Evolutionary conservation across 495 filamentous ascomycete genomes (phyloP), one percentile per base, ranked within the genome.

Genomic region (Talaromyces ruber): DNA sequence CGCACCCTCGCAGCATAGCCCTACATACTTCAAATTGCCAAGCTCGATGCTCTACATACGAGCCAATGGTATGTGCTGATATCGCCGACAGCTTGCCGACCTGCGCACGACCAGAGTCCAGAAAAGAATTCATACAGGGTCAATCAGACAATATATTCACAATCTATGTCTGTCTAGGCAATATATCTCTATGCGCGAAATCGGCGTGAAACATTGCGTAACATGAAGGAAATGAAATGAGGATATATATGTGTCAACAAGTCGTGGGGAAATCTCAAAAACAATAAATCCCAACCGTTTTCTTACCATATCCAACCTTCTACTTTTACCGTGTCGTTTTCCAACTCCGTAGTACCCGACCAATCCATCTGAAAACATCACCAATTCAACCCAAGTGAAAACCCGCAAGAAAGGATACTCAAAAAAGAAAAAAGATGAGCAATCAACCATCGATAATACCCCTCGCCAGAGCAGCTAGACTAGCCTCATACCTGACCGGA

Each of bases 401-500:
- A 2, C 6, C 50, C 16, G 22, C 4, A 53, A 26, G 22, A 7
- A 52, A 22, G 11, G 8, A 52, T n/a, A 14, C 4, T 22, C 50
- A 25, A 26, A 53, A 2, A 26, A 26, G 14, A 25, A 53, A 53
- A 3, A 53, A 5, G 22, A 9, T 1, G 12, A 14, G 12, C 7
- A 2, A 26, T 54, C 51, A 54, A 22, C 28, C 51, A 34, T 80
- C 79, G 63, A 84, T 70, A 54, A 85, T 76, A 2, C 83, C 83
- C 62, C 72, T 79, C 43, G 71, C 71, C 65, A 86, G 71, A n/a
- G 80, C 79, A 62, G 75, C 78, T 62, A 86, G 68, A 64, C 77
- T 81, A 29, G 74, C 81, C 74, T 92, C 89, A 72, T 92, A 92
- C 62, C 84, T 74, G 30, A 81, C 86, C n/a, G 89, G 88, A 64